These are phyloP conservation scores for Pythium phragmitis DNA, from an alignment of 352 stramenopile species.

Conservation along the genomic window DNA sequence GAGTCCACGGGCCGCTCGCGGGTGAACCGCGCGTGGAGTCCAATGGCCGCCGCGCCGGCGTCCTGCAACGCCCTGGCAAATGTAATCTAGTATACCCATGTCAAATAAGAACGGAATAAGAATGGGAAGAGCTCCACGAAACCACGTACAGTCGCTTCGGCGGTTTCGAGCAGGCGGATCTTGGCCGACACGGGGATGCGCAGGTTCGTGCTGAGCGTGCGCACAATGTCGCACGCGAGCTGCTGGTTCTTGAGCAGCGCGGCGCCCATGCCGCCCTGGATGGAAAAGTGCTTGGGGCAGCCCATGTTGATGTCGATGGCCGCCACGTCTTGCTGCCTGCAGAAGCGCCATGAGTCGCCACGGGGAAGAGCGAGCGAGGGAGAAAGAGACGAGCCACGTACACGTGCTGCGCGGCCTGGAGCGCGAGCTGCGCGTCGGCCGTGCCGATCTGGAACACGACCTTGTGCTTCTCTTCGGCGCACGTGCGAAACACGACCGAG, in stretches of 20 bases:
- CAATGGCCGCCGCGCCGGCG: conserved; percentile 65
- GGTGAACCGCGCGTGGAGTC: conserved; percentile 64
- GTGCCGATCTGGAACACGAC: conserved; percentile 92
- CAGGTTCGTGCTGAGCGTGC: conserved; percentile 75
- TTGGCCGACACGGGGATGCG: conserved; percentile 88
- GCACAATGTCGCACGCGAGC: conserved; percentile 85
- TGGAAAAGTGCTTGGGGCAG: conserved; percentile 93
- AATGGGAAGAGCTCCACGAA: not conserved
- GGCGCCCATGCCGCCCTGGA: conserved; percentile 91
- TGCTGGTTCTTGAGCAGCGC: conserved; percentile 89
- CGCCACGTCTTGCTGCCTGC: conserved; percentile 76
- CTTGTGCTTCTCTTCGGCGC: conserved; percentile 68
- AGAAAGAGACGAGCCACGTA: conserved; percentile 31
- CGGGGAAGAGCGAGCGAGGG: not conserved
- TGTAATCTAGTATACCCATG: conserved; percentile 44
- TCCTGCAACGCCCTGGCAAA: conserved; percentile 61
- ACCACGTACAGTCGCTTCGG: conserved; percentile 54
- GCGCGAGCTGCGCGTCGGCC: conserved; percentile 65
- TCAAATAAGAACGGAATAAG: not conserved
- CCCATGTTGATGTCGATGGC: conserved; percentile 95
- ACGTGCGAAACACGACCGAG: conserved; percentile 88
- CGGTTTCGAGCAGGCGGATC: conserved; percentile 75
- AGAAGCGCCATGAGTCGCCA: not conserved
- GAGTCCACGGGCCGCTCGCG: conserved; percentile 68
- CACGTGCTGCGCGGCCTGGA: conserved; percentile 77